phyloP scores from a whole-genome alignment of 208 protist genomes.

The Leishmania amazonensis region DNA sequence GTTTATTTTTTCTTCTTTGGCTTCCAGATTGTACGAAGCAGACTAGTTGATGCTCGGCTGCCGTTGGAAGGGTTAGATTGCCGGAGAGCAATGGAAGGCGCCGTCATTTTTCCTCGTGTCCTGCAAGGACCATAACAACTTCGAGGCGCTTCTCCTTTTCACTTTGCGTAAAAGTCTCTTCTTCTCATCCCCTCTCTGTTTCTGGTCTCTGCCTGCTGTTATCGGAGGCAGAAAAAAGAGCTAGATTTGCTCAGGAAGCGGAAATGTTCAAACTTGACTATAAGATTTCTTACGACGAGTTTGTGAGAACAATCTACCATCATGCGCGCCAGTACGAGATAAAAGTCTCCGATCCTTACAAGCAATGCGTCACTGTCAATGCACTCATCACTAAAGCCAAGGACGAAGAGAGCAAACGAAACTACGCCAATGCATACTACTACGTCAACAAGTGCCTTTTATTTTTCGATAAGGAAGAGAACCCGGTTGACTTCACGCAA shows the following conservation, averaged over 20 bases:
- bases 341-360: conserved; percentile 4
- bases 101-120: too few species aligned
- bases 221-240: not conserved
- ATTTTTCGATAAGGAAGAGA: conserved; percentile 53
- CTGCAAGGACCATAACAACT: too few species aligned
- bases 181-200: not conserved
- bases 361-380: conserved; percentile 28
- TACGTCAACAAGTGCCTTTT: conserved; percentile 46
- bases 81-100: too few species aligned
- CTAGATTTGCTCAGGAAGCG: too few species aligned
- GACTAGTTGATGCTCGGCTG: fast-evolving
- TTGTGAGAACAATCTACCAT: conserved; percentile 53
- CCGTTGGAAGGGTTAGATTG: too few species aligned
- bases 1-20: not conserved
- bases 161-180: too few species aligned
- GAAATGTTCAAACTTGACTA: conserved; percentile 60
- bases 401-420: conserved; percentile 16
- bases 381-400: conserved; percentile 25
- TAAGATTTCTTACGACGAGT: conserved; percentile 56
- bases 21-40: too few species aligned
- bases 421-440: conserved; percentile 53
- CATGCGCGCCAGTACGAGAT: conserved; percentile 47
- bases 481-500: conserved; percentile 21
- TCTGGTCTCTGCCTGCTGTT: not conserved
- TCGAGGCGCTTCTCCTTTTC: too few species aligned